A percentile compares a stretch with the other conserved stretches of the same genome.
Conservation (phyloP, 140 eudicot species). For the Erigeron philadelphicus region DNA sequence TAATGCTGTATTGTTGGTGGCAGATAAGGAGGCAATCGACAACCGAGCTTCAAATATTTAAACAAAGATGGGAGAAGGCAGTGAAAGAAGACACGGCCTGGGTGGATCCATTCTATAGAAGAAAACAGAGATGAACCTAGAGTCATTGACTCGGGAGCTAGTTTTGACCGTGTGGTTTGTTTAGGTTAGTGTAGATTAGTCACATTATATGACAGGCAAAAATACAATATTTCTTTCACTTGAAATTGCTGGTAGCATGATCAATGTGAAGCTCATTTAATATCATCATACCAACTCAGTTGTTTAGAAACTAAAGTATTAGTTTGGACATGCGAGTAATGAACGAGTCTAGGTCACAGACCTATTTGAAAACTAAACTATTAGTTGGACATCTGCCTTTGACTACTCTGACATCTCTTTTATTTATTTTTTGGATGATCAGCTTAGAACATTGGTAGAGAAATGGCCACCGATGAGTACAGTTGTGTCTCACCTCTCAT, state of each 20-base stretch:
- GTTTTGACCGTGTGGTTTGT: constrained; percentile 25
- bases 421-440: too few species aligned
- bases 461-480: too few species aligned
- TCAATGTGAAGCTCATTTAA: constrained; percentile 16
- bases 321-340: neutral
- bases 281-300: constrained; percentile 7
- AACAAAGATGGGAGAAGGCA: constrained; percentile 75
- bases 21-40: constrained; percentile 89
- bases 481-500: too few species aligned
- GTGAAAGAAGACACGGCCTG: constrained; percentile 56
- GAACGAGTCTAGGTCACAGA: neutral
- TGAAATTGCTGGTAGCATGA: constrained; percentile 17
- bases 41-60: constrained; percentile 58
- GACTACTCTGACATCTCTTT: too few species aligned
- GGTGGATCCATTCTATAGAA: constrained; percentile 64
- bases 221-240: constrained; percentile 11
- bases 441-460: too few species aligned
- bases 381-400: too few species aligned
- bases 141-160: neutral
- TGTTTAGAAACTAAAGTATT: neutral
- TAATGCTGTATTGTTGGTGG: neutral
- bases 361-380: too few species aligned
- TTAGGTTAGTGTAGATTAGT: constrained; percentile 17
- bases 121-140: constrained; percentile 28
- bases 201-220: neutral